A percentile compares a stretch with the other conserved stretches of the same genome.
phyloP scores from a whole-genome alignment of 768 basidiomycete genomes.

The Lactifluus echinatus region DNA sequence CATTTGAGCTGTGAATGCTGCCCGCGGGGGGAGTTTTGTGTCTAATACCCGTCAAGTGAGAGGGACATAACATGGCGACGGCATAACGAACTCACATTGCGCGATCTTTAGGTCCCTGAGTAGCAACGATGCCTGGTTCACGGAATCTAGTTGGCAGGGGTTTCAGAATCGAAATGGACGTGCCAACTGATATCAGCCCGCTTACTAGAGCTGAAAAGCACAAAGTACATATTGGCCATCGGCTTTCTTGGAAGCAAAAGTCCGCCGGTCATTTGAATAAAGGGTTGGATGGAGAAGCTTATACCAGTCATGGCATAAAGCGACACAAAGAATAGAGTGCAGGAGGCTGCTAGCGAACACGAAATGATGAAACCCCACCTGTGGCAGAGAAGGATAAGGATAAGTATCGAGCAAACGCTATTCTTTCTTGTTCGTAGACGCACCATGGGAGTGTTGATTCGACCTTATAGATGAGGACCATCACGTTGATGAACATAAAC shows the following conservation, averaged over 20 bases:
- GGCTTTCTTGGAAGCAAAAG: slow-evolving; percentile 29
- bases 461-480: slow-evolving; percentile 39
- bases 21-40: slow-evolving; percentile 41
- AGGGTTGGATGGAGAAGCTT: slow-evolving; percentile 38
- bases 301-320: slow-evolving; percentile 41
- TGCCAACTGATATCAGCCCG: not conserved
- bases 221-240: slow-evolving; percentile 33
- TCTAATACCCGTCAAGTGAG: slow-evolving; percentile 18
- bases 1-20: slow-evolving; percentile 42
- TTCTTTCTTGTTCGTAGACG: not conserved
- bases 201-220: slow-evolving; percentile 40
- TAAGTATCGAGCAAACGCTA: not conserved
- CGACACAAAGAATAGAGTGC: slow-evolving; percentile 39
- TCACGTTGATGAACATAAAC: slow-evolving; percentile 27
- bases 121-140: slow-evolving; percentile 35
- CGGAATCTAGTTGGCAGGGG: slow-evolving; percentile 27
- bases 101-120: slow-evolving; percentile 42
- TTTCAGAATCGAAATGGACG: not conserved
- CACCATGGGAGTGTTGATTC: slow-evolving; percentile 43
- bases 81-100: slow-evolving; percentile 27
- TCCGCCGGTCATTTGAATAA: slow-evolving; percentile 40
- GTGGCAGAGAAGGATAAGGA: not conserved
- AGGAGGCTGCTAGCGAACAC: slow-evolving; percentile 36
- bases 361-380: slow-evolving; percentile 41
- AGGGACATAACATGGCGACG: not conserved